Conservation (phyloP, 2,329 filamentous ascomycete genomes). For the Ophiostoma quercus region DNA sequence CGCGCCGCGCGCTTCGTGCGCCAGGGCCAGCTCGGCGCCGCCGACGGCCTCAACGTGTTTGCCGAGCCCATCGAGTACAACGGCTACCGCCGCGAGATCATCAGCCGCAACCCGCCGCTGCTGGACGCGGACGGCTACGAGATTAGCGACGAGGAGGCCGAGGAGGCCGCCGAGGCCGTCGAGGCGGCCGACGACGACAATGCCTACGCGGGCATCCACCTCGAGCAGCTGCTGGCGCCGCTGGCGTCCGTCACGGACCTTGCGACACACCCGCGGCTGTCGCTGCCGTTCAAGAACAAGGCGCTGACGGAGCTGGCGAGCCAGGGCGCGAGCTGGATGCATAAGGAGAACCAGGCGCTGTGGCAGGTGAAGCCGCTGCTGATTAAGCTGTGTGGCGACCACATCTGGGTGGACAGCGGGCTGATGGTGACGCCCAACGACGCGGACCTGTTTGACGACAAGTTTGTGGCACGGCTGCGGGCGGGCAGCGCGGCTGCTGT, state of each 20-base stretch:
- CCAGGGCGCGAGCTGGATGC: conserved; percentile 65
- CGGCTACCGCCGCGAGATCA: conserved; percentile 66
- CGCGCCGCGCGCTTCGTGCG: conserved; percentile 66
- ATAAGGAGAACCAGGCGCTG: conserved; percentile 66
- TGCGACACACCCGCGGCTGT: conserved; percentile 67
- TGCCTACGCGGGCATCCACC: conserved; percentile 64
- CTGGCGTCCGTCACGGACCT: conserved; percentile 70
- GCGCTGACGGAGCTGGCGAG: conserved; percentile 65
- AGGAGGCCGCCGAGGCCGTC: conserved; percentile 56
- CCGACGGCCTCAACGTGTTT: conserved; percentile 62
- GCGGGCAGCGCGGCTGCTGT: not conserved
- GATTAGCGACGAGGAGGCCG: conserved; percentile 64
- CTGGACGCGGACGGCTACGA: conserved; percentile 75
- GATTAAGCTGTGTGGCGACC: conserved; percentile 69
- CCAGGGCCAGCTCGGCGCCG: conserved; percentile 62
- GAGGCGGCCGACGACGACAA: conserved; percentile 63
- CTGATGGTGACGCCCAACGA: conserved; percentile 54
- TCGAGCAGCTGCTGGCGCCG: conserved; percentile 70
- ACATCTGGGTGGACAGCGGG: conserved; percentile 60
- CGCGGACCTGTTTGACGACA: conserved; percentile 49
- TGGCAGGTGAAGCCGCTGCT: conserved; percentile 71
- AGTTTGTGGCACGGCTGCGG: conserved; percentile 37
- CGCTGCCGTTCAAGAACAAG: conserved; percentile 67
- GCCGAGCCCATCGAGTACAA: conserved; percentile 61
- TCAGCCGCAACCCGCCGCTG: conserved; percentile 66